Conservation (phyloP, 225 moss, liverwort and hornwort species). For the Polytrichum formosum region DNA sequence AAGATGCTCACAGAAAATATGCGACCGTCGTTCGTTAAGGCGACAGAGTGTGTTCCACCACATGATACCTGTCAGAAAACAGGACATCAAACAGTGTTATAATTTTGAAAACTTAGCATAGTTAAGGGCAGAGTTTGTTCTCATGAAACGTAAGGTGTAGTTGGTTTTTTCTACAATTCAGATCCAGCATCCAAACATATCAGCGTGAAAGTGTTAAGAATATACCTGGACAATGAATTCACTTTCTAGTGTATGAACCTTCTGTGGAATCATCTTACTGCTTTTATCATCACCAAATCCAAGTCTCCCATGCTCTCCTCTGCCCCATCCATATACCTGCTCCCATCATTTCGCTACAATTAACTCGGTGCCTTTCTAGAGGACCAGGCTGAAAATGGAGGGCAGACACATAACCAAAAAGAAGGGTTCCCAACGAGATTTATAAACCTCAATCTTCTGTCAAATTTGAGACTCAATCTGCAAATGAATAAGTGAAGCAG, state of each 20-base stretch:
- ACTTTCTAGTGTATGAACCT: constrained; percentile 38
- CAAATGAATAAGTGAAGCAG: too few relatives aligned
- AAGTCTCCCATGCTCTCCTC: constrained; percentile 66
- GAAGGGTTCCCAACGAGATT: too few relatives aligned
- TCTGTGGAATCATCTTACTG: constrained; percentile 51
- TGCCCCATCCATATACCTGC: constrained; percentile 63
- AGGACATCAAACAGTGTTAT: neutral
- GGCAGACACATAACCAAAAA: too few relatives aligned
- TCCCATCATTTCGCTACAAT: neutral
- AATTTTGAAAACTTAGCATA: too few relatives aligned
- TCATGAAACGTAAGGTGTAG: too few relatives aligned
- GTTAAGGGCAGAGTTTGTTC: neutral
- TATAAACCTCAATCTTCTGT: too few relatives aligned
- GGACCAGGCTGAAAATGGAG: too few relatives aligned
- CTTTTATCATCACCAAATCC: constrained; percentile 71
- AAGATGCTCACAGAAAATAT: constrained; percentile 52
- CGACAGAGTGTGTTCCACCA: constrained; percentile 64
- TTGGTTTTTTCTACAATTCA: too few relatives aligned
- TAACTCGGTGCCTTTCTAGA: too few relatives aligned
- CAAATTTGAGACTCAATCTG: too few relatives aligned
- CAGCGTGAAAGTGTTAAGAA: neutral
- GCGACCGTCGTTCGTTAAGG: constrained; percentile 52
- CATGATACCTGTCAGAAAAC: constrained; percentile 48
- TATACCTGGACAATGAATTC: constrained; percentile 48
- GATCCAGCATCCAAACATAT: neutral